Evolutionary conservation across 305 asterid species (phyloP).

Genomic region (Ajuga reptans): DNA sequence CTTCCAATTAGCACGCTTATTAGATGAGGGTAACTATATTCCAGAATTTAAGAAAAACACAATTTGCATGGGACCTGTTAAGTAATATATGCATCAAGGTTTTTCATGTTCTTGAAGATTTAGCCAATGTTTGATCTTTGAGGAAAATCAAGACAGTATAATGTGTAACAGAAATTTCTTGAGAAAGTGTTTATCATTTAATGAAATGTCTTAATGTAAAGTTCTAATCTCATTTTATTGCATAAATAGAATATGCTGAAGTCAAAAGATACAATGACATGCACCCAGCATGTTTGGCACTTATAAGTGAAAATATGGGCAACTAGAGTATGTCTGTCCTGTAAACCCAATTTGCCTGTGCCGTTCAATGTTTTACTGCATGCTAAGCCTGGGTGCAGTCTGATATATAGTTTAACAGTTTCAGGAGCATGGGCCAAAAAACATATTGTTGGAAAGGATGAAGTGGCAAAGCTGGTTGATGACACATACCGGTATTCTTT

Average conservation of each 20-base stretch:
- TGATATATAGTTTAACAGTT: constrained; percentile 27
- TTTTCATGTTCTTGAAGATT: neutral
- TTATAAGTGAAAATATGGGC: neutral
- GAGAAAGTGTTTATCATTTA: constrained; percentile 8
- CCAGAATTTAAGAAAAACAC: neutral
- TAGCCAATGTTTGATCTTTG: neutral
- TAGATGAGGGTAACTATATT: neutral
- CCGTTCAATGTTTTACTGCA: neutral
- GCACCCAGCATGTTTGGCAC: neutral
- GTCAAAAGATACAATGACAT: neutral
- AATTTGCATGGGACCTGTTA: neutral
- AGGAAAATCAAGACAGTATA: neutral
- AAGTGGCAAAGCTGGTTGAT: constrained; percentile 59
- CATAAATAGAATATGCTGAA: neutral
- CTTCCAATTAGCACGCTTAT: constrained; percentile 1
- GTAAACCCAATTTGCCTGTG: neutral
- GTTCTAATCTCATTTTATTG: neutral
- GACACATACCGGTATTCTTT: constrained; percentile 54
- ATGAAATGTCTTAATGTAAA: neutral
- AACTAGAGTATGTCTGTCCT: neutral
- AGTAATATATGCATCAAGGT: neutral
- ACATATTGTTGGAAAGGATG: constrained; percentile 52
- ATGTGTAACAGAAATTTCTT: constrained; percentile 8
- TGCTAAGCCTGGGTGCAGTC: constrained; percentile 5
- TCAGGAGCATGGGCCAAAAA: constrained; percentile 59